phyloP scores from a whole-genome alignment of 805 yeast species.

The Blastobotrys peoriensis region DNA sequence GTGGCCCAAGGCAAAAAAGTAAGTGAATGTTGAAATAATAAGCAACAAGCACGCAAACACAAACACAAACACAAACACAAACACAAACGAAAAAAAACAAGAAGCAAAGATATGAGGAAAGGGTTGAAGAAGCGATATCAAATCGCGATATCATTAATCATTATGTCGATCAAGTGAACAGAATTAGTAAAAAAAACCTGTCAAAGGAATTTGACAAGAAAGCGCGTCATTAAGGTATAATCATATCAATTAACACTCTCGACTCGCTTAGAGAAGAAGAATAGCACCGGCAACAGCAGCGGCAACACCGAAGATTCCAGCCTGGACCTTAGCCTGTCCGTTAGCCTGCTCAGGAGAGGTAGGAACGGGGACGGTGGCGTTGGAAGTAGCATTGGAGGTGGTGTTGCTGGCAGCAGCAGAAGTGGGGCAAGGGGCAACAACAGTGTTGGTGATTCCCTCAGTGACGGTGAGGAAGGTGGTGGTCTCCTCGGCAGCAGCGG shows the following conservation, averaged over 20 bases:
- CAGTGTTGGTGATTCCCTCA: constrained; percentile 14
- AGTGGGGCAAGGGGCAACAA: constrained; percentile 9
- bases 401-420: constrained; percentile 9
- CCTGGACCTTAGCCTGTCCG: constrained; percentile 11
- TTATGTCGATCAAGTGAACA: background rate
- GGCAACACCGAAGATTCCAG: constrained; percentile 14
- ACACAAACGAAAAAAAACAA: no score
- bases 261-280: background rate
- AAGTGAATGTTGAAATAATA: no score
- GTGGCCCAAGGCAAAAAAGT: no score
- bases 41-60: no score
- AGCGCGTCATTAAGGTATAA: no score
- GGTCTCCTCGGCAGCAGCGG: constrained; percentile 1
- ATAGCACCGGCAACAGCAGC: constrained; percentile 10
- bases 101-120: no score
- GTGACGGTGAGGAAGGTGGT: constrained; percentile 11
- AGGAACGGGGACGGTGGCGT: constrained; percentile 4
- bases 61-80: no score
- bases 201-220: no score
- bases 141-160: background rate
- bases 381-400: constrained; percentile 3
- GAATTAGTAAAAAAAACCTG: background rate
- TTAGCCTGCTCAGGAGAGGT: constrained; percentile 3
- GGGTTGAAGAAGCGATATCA: no score
- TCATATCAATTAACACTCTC: background rate